phyloP scores from a whole-genome alignment of 805 yeast genomes.

The Teunomyces cretensis region DNA sequence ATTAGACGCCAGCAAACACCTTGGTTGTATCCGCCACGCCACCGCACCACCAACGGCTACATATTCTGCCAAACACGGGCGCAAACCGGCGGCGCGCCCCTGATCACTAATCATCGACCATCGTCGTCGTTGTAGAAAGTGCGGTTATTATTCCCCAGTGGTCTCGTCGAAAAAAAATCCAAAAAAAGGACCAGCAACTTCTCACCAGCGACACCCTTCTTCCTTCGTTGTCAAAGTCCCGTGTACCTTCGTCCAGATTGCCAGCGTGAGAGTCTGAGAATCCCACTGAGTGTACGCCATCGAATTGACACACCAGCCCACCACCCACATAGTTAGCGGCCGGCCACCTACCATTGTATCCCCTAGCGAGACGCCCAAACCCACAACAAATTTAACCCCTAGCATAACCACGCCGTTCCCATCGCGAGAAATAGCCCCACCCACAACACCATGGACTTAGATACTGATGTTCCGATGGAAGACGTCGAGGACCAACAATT shows the following conservation, averaged over 20 bases:
- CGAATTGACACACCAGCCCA: background rate
- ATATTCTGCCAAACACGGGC: too few relatives aligned
- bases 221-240: background rate
- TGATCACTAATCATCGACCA: too few relatives aligned
- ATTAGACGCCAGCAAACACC: too few relatives aligned
- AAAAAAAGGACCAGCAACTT: background rate
- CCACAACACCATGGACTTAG: slow-evolving; percentile 58
- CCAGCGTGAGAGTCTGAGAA: background rate
- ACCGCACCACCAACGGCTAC: too few relatives aligned
- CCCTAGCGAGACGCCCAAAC: too few relatives aligned
- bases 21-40: too few relatives aligned
- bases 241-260: background rate
- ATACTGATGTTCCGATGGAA: slow-evolving; percentile 82
- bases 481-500: slow-evolving; percentile 57
- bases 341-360: background rate
- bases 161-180: background rate
- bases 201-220: background rate
- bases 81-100: too few relatives aligned
- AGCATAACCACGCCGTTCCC: too few relatives aligned
- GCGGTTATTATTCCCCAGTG: too few relatives aligned
- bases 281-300: background rate
- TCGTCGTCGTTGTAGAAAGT: too few relatives aligned
- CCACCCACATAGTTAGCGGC: background rate
- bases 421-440: too few relatives aligned
- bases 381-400: too few relatives aligned